Base-by-base conservation (phyloP, 2,329 filamentous ascomycete species). In the Aspergillus amoenus region DNA sequence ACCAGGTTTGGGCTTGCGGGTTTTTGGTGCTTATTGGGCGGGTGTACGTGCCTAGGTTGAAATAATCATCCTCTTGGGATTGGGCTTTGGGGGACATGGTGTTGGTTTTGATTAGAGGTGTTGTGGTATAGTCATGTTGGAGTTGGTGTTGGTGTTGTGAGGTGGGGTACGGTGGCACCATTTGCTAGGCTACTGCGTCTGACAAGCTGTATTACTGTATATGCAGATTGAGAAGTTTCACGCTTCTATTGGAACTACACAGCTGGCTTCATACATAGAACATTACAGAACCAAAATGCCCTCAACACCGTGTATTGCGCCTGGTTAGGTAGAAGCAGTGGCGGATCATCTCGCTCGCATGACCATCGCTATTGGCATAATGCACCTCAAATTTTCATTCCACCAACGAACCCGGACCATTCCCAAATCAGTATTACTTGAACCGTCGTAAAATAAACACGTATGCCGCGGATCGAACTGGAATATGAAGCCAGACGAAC, bases 11-110 rank as follows among this genome's bases (percentile, higher is more conserved):
- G 9, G 71, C 69, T 13, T 67, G 56, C 5, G 34, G 17, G 53
- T 48, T 65, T n/a, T 42, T 52, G 11, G 70, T 70, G 50, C 50
- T 72, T 42, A 73, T 57, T 15, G 59, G 55, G 39, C 71, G 78
- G 58, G 75, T 74, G 45, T 63, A 72, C 4, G 63, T 60, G 11
- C 70, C 70, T 9, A 74, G 65, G 56, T 73, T 56, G 54, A 68
- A 74, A 55, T 74, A 57, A 6, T 49, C 55, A 24, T 41, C 45
- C 8, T 41, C 45, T n/a, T 41, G 3, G 4, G 17, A 3, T 30
- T 22, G 22, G n/a, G 18, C 2, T 17, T 27, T 37, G 8, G 21
- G 12, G 21, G 18, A 3, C 18, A 40, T 43, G 32, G 15, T 27
- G 22, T 27, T 30, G 9, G 27, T 11, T 2, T 30, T 11, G 27